phyloP scores from a whole-genome alignment of 768 basidiomycete genomes.

The Amanita rimosa region DNA sequence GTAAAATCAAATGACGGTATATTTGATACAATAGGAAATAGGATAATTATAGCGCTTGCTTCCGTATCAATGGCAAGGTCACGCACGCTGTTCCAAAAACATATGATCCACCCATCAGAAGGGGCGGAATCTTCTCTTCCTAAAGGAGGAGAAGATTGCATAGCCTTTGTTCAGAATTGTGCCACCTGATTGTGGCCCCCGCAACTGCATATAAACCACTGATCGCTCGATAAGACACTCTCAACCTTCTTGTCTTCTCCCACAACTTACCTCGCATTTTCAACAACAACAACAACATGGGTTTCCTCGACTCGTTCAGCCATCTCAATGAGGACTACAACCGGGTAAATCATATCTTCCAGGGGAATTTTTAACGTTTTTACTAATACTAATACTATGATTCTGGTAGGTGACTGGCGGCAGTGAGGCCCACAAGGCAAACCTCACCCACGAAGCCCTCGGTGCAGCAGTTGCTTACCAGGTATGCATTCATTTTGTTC shows the following conservation, averaged over 20 bases:
- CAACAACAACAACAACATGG: background rate
- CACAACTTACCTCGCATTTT: background rate
- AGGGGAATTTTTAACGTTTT: too few species aligned
- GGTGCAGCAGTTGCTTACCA: constrained; percentile 58
- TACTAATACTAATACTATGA: too few species aligned
- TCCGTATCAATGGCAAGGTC: background rate
- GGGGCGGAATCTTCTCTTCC: background rate
- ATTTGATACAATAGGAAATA: too few species aligned
- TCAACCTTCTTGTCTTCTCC: background rate
- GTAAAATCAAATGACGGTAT: too few species aligned
- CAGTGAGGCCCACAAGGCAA: constrained; percentile 35
- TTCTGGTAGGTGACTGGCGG: constrained; percentile 34
- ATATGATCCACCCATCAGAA: background rate
- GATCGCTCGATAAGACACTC: background rate
- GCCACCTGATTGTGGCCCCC: background rate
- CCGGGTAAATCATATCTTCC: too few species aligned
- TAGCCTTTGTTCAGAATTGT: background rate
- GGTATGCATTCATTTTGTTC: constrained; percentile 19
- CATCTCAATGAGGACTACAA: background rate
- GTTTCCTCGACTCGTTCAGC: background rate
- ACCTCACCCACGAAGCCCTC: constrained; percentile 54
- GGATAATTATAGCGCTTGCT: background rate
- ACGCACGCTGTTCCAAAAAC: background rate
- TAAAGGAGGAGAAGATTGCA: background rate
- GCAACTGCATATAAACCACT: background rate